Base-by-base conservation (phyloP, 2,329 filamentous ascomycete genomes). In the Orbilia quercus region DNA sequence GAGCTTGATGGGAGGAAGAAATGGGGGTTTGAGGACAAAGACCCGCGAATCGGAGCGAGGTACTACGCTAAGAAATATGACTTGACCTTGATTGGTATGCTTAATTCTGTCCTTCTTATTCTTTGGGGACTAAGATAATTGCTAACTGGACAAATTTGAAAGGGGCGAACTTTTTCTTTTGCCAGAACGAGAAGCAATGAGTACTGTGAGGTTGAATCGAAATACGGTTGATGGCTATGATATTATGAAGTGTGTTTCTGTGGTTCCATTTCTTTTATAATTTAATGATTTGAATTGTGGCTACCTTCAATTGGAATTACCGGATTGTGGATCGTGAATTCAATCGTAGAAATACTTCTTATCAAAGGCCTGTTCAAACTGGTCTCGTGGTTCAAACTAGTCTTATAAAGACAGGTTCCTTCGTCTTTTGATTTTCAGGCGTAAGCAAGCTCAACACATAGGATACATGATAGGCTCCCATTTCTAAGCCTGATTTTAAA, bases 91-190 rank as follows among this genome's bases (percentile, higher is more conserved):
- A 78, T 83, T 59, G 82, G 82, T 82, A 76, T 74, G 82, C 81
- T 18, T 9, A 9, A 18, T 48, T 22, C 50, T 44, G 16, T 28
- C 12, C 7, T 25, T 28, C 36, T 23, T 34, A 58, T 20, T 11
- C 22, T 4, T 44, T 18, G 40, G 25, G 7, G 2, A 12, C 18
- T 25, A 1, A 34, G 7, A 51, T 18, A 34, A 31, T 31, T 9
- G 22, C 34, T n/a, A 42, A 16, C 2, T 53, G 23, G n/a, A 58
- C 7, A 34, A 25, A 23, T n/a, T 40, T 25, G 16, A 76, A 34
- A 80, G 82, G 80, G 53, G 81, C 82, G 11, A 83, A 83, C 66
- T 83, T 83, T 51, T 79, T 83, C 25, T 82, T 81, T 62, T 73
- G 59, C 38, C 51, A 59, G 38, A 72, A 59, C 42, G 53, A 59